These are phyloP conservation scores for Dovyalis caffra DNA, from an alignment of 345 rosid genomes.

Conservation along the genomic window DNA sequence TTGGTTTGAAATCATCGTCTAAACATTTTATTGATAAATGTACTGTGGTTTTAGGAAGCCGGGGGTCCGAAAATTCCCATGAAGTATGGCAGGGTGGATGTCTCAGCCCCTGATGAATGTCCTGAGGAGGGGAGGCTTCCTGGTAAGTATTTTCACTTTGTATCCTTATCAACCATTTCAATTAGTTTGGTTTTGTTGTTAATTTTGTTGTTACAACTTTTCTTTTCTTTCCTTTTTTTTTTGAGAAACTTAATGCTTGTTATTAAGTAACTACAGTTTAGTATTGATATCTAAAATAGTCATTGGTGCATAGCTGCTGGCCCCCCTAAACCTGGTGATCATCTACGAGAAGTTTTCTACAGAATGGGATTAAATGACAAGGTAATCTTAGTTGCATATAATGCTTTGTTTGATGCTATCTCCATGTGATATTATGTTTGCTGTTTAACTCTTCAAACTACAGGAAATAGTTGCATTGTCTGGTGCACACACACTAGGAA, in stretches of 20 bases:
- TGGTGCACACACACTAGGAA: slow-evolving; percentile 94
- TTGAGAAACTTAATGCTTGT: not conserved
- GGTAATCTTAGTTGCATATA: slow-evolving; percentile 33
- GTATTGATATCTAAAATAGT: slow-evolving; percentile 13
- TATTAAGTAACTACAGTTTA: not conserved
- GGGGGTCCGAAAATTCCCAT: slow-evolving; percentile 92
- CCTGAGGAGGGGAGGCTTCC: slow-evolving; percentile 99
- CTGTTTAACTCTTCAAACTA: slow-evolving; percentile 10
- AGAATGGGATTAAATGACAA: slow-evolving; percentile 92
- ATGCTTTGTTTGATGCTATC: not conserved
- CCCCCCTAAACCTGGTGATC: slow-evolving; percentile 83
- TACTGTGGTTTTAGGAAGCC: slow-evolving; percentile 59
- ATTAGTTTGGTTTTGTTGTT: not conserved
- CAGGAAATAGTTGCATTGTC: slow-evolving; percentile 96
- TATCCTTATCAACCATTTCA: not conserved
- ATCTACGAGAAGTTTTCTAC: slow-evolving; percentile 78
- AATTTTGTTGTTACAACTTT: not conserved
- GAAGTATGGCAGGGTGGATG: slow-evolving; percentile 94
- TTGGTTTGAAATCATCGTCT: not conserved
- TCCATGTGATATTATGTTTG: slow-evolving; percentile 3
- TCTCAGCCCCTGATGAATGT: slow-evolving; percentile 64
- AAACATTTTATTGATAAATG: slow-evolving; percentile 22
- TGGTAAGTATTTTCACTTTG: slow-evolving; percentile 43
- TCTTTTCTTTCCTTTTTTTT: not conserved
- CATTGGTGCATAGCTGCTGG: slow-evolving; percentile 64